phyloP scores from a whole-genome alignment of 805 yeast species.

The Nakazawaea siamensis region DNA sequence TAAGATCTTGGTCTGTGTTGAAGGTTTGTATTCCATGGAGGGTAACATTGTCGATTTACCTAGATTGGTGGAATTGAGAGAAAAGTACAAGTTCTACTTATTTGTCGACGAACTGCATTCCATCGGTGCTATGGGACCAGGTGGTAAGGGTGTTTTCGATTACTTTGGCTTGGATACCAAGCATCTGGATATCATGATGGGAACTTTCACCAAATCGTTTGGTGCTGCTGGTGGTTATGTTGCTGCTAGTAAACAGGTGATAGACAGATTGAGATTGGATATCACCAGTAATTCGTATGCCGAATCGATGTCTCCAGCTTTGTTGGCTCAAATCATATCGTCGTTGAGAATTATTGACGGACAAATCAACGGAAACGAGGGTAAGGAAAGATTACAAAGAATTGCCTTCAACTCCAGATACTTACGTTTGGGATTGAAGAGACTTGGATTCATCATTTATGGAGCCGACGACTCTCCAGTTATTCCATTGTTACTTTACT shows the following conservation, averaged over 20 bases:
- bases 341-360: slow-evolving; percentile 77
- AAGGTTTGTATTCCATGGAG: slow-evolving; percentile 89
- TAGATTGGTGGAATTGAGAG: slow-evolving; percentile 57
- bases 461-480: slow-evolving; percentile 98
- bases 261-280: slow-evolving; percentile 67
- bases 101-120: slow-evolving; percentile 98
- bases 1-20: slow-evolving; percentile 76
- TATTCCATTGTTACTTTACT: slow-evolving; percentile 76
- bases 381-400: slow-evolving; percentile 81
- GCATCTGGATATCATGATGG: slow-evolving; percentile 86
- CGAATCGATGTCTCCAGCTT: slow-evolving; percentile 88
- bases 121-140: slow-evolving; percentile 96
- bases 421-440: slow-evolving; percentile 80
- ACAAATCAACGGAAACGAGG: slow-evolving; percentile 85
- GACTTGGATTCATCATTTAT: slow-evolving; percentile 87
- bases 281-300: slow-evolving; percentile 69
- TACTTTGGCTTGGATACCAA: slow-evolving; percentile 75
- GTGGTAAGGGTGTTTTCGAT: slow-evolving; percentile 93
- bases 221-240: slow-evolving; percentile 99
- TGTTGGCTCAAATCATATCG: slow-evolving; percentile 77
- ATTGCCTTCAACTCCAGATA: slow-evolving; percentile 95
- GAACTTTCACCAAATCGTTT: slow-evolving; percentile 93
- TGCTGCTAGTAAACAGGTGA: slow-evolving; percentile 63
- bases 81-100: slow-evolving; percentile 81
- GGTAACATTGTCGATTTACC: slow-evolving; percentile 88